Conservation (phyloP, 2,329 filamentous ascomycete genomes). For the Botrytis fragariae region DNA sequence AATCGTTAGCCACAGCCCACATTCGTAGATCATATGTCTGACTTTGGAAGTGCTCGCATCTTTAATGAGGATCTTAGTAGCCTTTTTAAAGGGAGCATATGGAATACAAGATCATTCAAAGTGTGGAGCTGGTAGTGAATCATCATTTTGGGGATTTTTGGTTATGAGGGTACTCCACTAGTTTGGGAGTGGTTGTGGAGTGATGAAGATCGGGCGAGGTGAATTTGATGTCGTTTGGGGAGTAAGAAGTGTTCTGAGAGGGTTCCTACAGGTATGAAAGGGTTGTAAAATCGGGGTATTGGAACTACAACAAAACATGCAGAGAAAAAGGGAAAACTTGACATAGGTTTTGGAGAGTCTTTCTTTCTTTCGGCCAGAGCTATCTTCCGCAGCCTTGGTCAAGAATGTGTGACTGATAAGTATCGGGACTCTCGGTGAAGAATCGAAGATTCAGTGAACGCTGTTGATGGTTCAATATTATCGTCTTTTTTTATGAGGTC, state of each 20-base stretch:
- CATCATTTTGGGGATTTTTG: background rate
- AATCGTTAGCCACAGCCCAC: background rate
- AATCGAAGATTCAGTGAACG: background rate
- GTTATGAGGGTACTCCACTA: background rate
- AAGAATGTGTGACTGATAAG: fast-evolving
- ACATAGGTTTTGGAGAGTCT: too few species aligned
- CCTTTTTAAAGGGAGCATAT: background rate
- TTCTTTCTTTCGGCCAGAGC: background rate
- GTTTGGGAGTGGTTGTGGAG: fast-evolving
- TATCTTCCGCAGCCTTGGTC: fast-evolving
- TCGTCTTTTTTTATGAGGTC: fast-evolving
- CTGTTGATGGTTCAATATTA: background rate
- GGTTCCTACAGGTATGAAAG: background rate
- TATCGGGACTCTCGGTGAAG: background rate
- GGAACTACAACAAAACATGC: background rate
- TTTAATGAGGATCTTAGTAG: background rate
- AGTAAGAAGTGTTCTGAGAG: background rate
- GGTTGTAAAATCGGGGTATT: background rate
- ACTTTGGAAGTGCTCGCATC: background rate
- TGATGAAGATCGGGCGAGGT: too few species aligned
- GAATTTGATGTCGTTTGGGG: fast-evolving
- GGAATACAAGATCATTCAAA: fast-evolving
- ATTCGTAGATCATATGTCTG: background rate
- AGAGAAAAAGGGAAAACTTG: fast-evolving
- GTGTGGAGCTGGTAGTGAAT: background rate